Conservation (phyloP, 495 filamentous ascomycete species). For the Chaetomium cochliodes region DNA sequence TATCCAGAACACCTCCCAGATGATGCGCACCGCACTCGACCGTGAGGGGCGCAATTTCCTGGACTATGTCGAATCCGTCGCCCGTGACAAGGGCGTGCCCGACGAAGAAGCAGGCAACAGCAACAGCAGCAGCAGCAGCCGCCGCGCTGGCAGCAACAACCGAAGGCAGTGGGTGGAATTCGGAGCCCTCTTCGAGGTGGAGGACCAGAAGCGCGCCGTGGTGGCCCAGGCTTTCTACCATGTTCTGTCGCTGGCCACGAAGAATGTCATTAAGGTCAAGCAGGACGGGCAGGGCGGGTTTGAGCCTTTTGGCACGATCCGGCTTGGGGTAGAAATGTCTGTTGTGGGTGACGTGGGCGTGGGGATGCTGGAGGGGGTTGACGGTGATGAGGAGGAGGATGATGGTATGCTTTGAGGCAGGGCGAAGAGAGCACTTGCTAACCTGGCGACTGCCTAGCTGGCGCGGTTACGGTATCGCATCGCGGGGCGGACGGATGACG, state of each 20-base stretch:
- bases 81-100: constrained; percentile 39
- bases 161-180: constrained; percentile 51
- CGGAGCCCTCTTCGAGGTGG: constrained; percentile 55
- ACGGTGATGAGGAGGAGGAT: too few relatives aligned
- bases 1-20: constrained; percentile 25
- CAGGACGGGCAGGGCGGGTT: constrained; percentile 45
- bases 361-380: too few relatives aligned
- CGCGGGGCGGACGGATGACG: neutral
- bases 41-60: constrained; percentile 45
- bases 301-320: constrained; percentile 42
- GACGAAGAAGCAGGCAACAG: constrained; percentile 35
- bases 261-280: constrained; percentile 54
- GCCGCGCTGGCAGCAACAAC: constrained; percentile 8
- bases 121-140: constrained; percentile 29
- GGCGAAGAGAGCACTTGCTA: neutral
- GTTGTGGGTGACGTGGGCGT: neutral
- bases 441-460: too few relatives aligned
- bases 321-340: constrained; percentile 32
- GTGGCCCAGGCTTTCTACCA: constrained; percentile 75
- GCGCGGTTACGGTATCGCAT: neutral
- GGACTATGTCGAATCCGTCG: constrained; percentile 55
- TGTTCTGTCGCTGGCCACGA: constrained; percentile 67
- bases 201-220: constrained; percentile 53
- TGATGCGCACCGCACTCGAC: constrained; percentile 33
- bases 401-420: neutral